These are phyloP conservation scores for Penicillium turbatum DNA, from an alignment of 495 filamentous ascomycete genomes.

Conservation along the genomic window DNA sequence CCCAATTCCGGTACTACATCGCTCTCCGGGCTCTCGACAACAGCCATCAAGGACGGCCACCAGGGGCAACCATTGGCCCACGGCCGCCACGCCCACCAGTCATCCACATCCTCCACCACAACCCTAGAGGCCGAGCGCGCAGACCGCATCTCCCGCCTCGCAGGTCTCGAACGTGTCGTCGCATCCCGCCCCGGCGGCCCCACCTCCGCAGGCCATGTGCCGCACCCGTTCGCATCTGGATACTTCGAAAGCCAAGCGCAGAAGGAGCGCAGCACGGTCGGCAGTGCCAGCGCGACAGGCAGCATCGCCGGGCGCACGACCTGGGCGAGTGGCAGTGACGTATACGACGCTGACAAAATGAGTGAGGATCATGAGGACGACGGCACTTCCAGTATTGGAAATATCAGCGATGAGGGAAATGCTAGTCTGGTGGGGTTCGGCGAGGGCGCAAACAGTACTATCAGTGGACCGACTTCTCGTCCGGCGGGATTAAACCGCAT, in stretches of 20 bases:
- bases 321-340: constrained; percentile 65
- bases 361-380: constrained; percentile 61
- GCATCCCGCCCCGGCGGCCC: constrained; percentile 53
- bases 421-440: constrained; percentile 80
- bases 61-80: constrained; percentile 61
- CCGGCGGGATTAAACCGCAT: constrained; percentile 28
- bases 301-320: constrained; percentile 69
- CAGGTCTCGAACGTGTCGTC: constrained; percentile 76
- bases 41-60: constrained; percentile 91
- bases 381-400: constrained; percentile 58
- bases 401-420: constrained; percentile 72
- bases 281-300: constrained; percentile 74
- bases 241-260: constrained; percentile 68
- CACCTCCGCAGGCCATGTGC: constrained; percentile 24
- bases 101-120: constrained; percentile 55
- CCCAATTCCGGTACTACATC: constrained; percentile 84
- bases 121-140: constrained; percentile 86
- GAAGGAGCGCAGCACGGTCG: constrained; percentile 78
- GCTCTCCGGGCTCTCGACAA: constrained; percentile 81
- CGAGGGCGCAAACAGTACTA: constrained; percentile 77
- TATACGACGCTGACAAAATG: constrained; percentile 63
- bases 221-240: constrained; percentile 33
- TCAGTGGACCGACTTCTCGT: constrained; percentile 65
- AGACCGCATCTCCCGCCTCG: constrained; percentile 86
- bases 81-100: constrained; percentile 51